phyloP scores from a whole-genome alignment of 169 alveolate genomes.

The Eimeria necatrix region DNA sequence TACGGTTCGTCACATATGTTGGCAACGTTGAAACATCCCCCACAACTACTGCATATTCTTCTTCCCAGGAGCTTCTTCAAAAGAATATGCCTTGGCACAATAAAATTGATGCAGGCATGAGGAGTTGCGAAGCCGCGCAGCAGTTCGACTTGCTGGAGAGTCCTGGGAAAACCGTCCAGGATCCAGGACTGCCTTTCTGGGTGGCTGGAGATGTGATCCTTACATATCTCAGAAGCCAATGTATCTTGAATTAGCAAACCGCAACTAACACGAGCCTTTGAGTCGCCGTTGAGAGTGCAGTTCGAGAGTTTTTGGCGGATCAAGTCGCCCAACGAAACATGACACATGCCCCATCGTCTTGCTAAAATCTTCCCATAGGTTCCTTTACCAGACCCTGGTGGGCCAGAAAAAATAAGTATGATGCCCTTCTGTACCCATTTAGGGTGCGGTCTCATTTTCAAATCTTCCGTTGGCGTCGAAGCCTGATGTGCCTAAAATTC shows the following conservation, averaged over 20 bases:
- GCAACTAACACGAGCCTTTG: background rate
- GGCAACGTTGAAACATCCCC: constrained; percentile 81
- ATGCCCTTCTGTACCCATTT: background rate
- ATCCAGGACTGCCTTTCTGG: constrained; percentile 71
- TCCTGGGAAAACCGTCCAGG: constrained; percentile 86
- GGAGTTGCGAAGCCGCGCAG: constrained; percentile 72
- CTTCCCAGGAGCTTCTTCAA: constrained; percentile 75
- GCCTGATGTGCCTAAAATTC: too few species aligned
- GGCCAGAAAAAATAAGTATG: constrained; percentile 77
- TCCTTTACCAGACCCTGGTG: constrained; percentile 85
- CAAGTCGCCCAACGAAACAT: constrained; percentile 81
- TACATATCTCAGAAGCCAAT: constrained; percentile 70
- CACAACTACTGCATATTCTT: constrained; percentile 80
- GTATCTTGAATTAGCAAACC: constrained; percentile 84
- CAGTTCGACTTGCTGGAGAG: constrained; percentile 80
- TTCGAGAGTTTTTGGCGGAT: constrained; percentile 67
- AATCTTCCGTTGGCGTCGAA: too few species aligned
- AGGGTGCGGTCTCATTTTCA: background rate
- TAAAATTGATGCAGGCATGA: constrained; percentile 77
- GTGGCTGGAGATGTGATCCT: background rate
- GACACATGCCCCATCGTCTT: constrained; percentile 63
- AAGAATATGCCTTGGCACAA: constrained; percentile 56
- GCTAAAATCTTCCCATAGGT: constrained; percentile 79
- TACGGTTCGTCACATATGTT: constrained; percentile 75
- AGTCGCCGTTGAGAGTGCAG: background rate